Conservation (phyloP, 75 land plant species). For the Selaginella moellendorffii region DNA sequence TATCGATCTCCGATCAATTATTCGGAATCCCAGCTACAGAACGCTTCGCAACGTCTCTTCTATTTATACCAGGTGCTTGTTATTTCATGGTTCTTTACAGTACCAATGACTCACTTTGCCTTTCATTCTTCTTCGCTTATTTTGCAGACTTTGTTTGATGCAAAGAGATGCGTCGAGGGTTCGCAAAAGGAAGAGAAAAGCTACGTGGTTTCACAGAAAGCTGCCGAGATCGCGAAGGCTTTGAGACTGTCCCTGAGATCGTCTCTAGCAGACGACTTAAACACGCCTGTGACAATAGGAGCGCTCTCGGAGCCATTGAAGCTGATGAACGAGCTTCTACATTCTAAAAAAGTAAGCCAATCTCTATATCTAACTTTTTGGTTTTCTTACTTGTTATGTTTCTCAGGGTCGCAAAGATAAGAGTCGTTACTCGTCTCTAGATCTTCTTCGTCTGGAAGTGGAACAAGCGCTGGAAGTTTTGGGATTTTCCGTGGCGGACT, state of each 20-base stretch:
- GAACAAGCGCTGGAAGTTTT: conserved; percentile 36
- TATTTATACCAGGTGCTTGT: conserved; percentile 60
- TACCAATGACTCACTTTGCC: too few species aligned
- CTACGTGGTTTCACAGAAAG: conserved; percentile 19
- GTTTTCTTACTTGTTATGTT: not conserved
- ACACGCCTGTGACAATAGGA: conserved; percentile 40
- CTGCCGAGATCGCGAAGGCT: conserved; percentile 31
- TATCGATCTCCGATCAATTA: conserved; percentile 79
- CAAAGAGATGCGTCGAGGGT: conserved; percentile 6
- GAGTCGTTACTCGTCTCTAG: conserved; percentile 33
- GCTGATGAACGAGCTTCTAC: conserved; percentile 45
- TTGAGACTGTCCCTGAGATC: conserved; percentile 31
- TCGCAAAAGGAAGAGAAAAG: conserved; percentile 2
- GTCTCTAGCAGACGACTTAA: conserved; percentile 81
- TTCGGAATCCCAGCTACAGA: conserved; percentile 52
- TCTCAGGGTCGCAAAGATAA: conserved; percentile 23
- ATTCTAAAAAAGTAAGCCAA: conserved; percentile 27
- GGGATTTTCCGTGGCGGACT: conserved; percentile 35
- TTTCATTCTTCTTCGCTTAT: not conserved
- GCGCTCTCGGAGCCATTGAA: conserved; percentile 61
- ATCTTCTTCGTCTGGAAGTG: conserved; percentile 31
- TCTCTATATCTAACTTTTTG: not conserved
- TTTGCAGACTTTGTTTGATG: not conserved
- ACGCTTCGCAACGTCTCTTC: conserved; percentile 71
- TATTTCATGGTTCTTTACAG: not conserved